Conservation (phyloP, 192 early-diverging fungal species). For the Dispira simplex region DNA sequence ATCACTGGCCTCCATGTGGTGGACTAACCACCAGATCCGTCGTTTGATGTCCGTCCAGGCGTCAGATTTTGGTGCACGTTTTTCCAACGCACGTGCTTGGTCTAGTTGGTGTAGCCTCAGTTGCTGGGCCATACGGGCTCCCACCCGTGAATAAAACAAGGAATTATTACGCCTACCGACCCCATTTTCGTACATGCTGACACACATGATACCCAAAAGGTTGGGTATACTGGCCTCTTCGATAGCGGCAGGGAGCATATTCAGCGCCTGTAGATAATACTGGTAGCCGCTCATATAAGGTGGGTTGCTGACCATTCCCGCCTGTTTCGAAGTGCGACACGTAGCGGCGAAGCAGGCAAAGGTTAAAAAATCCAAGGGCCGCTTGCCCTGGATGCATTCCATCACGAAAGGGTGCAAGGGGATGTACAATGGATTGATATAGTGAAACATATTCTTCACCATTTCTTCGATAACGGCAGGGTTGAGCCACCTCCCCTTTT, state of each 20-base stretch:
- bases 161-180: not conserved
- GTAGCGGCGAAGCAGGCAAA: not conserved
- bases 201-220: not conserved
- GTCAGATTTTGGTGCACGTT: not conserved
- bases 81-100: not conserved
- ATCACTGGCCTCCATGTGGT: not conserved
- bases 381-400: not conserved
- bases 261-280: not conserved
- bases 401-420: slow-evolving; percentile 1
- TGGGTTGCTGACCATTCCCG: not conserved
- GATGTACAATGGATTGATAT: not conserved
- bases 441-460: not conserved
- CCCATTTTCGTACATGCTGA: not conserved
- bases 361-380: not conserved
- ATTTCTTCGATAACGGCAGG: not conserved
- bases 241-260: not conserved
- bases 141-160: slow-evolving; percentile 1
- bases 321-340: not conserved
- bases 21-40: not conserved
- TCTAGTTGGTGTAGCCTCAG: not conserved
- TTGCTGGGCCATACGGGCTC: not conserved
- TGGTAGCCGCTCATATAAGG: not conserved
- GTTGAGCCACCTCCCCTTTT: not conserved
- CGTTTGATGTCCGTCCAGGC: not conserved
- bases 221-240: not conserved